phyloP scores from a whole-genome alignment of 2,329 filamentous ascomycete genomes.

The Sporothrix protearum region DNA sequence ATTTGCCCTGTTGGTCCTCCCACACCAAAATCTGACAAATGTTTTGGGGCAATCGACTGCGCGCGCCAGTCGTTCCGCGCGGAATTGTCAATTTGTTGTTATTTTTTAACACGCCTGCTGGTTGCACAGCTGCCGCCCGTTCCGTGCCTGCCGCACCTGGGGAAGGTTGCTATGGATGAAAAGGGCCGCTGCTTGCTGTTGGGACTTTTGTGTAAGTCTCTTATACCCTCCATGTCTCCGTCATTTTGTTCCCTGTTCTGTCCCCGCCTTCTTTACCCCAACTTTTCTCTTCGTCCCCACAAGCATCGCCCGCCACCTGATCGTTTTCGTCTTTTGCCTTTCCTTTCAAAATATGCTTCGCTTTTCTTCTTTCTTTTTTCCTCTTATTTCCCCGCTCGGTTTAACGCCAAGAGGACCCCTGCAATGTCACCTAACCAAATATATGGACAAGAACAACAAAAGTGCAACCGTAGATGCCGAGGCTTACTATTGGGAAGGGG shows the following conservation, averaged over 20 bases:
- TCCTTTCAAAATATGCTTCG: too few relatives aligned
- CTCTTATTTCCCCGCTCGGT: not conserved
- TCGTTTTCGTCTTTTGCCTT: not conserved
- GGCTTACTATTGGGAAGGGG: slow-evolving; percentile 6
- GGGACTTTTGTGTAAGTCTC: not conserved
- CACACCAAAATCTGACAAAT: not conserved
- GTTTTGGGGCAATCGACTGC: not conserved
- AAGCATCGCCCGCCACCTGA: not conserved
- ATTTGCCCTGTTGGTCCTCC: not conserved
- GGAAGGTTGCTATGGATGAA: not conserved
- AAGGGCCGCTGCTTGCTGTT: not conserved
- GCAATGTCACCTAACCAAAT: not conserved
- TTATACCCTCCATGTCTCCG: not conserved
- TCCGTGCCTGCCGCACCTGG: not conserved
- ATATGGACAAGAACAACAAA: not conserved
- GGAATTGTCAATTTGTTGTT: not conserved
- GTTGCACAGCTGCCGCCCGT: not conserved
- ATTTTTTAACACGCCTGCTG: not conserved
- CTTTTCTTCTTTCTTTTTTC: not conserved
- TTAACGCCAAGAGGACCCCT: not conserved
- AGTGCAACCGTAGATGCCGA: slow-evolving; percentile 1
- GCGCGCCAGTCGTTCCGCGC: not conserved
- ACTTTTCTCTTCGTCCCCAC: not conserved
- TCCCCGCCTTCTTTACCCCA: not conserved
- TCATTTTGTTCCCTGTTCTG: not conserved